Base-by-base conservation (phyloP, 2,329 filamentous ascomycete genomes). In the Alternaria arborescens region DNA sequence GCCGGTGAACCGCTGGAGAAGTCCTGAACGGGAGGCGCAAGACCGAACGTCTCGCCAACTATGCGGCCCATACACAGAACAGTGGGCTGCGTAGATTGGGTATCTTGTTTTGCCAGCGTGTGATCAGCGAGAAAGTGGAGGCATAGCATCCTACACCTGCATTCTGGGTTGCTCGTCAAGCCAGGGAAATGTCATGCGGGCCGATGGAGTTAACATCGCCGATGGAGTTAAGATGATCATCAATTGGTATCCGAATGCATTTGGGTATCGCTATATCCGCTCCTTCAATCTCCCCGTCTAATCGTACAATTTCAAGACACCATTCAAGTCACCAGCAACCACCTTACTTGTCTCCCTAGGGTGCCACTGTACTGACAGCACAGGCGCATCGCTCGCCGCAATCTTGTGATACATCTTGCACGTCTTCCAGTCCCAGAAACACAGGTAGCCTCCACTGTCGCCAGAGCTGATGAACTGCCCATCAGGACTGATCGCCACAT, bases 351-450 rank as follows among this genome's bases (percentile, higher is more conserved):
- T 95, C 84, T 99, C 95, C 81, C 97, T 91, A n/a, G 94, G 93
- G 79, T 98, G 94, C 94, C 95, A 99, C 77, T 91, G 91, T 59
- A 95, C 87, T 68, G 90, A 92, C n/a, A 93, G 92, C 55, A 97
- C 85, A 5, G 94, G 88, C 54, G 90, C 87, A 55, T 93, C 93
- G 60, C 92, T 89, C 24, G 93, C 94, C 80, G 91, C 88, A 67
- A 99, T 88, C 85, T 98, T 98, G 81, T 97, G 93, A 81, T 93
- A 97, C 93, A 99, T 94, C 82, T 97, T 98, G 79, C 94, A 97
- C 40, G 93, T 97, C 87, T 99, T 99, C 92, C 94, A 99, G 80
- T 98, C 95, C 93, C 94, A 99, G 82, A 98, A 97, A 80, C 92
- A 97, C 48, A 97, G 88, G 73, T 88, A 97, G 36, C 96, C 95